Conservation (phyloP, 2,329 filamentous ascomycete species). For the Exophiala mesophila region DNA sequence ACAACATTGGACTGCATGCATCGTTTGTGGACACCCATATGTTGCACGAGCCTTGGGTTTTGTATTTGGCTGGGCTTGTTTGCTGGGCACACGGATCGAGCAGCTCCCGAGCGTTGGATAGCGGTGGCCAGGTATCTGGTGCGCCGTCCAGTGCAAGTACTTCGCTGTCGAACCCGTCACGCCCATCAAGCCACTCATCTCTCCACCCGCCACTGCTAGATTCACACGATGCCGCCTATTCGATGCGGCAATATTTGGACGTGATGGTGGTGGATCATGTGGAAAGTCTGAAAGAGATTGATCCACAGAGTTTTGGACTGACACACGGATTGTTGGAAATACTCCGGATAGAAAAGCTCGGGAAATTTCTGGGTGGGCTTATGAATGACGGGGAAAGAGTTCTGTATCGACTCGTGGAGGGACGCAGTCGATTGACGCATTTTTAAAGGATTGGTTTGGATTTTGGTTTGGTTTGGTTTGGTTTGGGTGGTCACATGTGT, state of each 20-base stretch:
- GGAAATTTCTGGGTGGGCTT: slow-evolving; percentile 30
- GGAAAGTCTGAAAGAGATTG: slow-evolving; percentile 17
- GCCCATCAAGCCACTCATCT: slow-evolving; percentile 13
- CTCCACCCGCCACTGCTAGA: slow-evolving; percentile 20
- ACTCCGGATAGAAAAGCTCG: slow-evolving; percentile 28
- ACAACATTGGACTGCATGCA: slow-evolving; percentile 9
- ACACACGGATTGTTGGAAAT: slow-evolving; percentile 30
- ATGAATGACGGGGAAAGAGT: slow-evolving; percentile 34
- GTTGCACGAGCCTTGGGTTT: slow-evolving; percentile 32
- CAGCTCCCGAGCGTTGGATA: slow-evolving; percentile 10
- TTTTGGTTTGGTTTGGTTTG: slow-evolving; percentile 1
- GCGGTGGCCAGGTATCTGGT: slow-evolving; percentile 11
- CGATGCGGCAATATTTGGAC: slow-evolving; percentile 19
- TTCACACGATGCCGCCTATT: slow-evolving; percentile 15
- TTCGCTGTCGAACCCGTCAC: slow-evolving; percentile 16
- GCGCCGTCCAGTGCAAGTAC: slow-evolving; percentile 15
- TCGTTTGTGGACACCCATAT: slow-evolving; percentile 25
- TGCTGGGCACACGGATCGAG: slow-evolving; percentile 33
- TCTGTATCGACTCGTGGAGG: slow-evolving; percentile 30
- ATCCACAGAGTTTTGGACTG: slow-evolving; percentile 23
- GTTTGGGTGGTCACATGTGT: slow-evolving; percentile 1
- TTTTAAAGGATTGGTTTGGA: slow-evolving; percentile 26
- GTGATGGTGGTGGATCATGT: slow-evolving; percentile 16
- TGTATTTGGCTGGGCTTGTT: slow-evolving; percentile 33
- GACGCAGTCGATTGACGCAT: slow-evolving; percentile 27